A percentile compares a stretch with the other conserved stretches of the same genome.
Conservation (phyloP, 441 rosid species). For the Brassica balearica region DNA sequence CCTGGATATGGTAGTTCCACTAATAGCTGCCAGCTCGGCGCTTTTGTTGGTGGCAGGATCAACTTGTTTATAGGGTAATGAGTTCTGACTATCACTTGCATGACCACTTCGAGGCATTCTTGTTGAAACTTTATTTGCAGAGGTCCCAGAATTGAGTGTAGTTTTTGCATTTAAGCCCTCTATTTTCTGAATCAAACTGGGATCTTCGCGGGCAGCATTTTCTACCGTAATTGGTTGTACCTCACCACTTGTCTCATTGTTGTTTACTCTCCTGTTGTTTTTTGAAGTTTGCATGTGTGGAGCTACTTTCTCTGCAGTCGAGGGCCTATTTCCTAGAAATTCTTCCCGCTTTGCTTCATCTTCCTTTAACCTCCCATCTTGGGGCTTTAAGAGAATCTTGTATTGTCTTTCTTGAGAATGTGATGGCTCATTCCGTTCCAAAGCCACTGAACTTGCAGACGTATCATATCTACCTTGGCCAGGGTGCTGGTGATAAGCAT, state of each 20-base stretch:
- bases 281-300: constrained; percentile 54
- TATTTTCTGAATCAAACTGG: constrained; percentile 82
- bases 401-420: constrained; percentile 64
- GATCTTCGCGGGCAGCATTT: constrained; percentile 53
- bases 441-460: constrained; percentile 48
- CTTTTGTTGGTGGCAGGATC: constrained; percentile 52
- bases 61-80: constrained; percentile 45
- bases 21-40: constrained; percentile 44
- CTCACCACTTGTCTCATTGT: constrained; percentile 49
- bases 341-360: constrained; percentile 64
- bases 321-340: constrained; percentile 36
- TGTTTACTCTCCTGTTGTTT: constrained; percentile 57
- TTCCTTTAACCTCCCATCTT: constrained; percentile 64
- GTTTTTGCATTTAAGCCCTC: constrained; percentile 80
- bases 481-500: constrained; percentile 61
- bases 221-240: constrained; percentile 47
- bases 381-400: constrained; percentile 84
- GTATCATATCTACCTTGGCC: constrained; percentile 74
- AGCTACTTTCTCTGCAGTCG: constrained; percentile 53
- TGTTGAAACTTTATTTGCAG: constrained; percentile 51
- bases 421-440: constrained; percentile 62
- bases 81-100: constrained; percentile 42
- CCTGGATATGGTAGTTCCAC: constrained; percentile 56
- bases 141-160: constrained; percentile 48
- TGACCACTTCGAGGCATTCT: constrained; percentile 48